Conservation (phyloP, 176 grass and related monocot genomes). For the Musa beccarii region DNA sequence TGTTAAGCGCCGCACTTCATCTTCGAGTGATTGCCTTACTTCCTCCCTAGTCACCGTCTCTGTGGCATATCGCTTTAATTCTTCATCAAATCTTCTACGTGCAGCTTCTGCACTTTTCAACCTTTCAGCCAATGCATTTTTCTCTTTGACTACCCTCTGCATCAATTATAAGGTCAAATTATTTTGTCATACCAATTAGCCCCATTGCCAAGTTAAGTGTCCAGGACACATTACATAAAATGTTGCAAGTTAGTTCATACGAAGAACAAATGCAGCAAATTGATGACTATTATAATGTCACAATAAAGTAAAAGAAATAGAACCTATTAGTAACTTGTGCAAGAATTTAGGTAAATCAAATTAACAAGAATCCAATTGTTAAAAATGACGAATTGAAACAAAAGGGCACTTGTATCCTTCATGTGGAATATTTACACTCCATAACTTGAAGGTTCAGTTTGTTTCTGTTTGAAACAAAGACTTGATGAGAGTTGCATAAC, state of each 20-base stretch:
- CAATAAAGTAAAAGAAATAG: not conserved
- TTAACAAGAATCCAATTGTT: too few relatives aligned
- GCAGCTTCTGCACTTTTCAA: constrained; percentile 74
- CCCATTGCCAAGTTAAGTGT: not conserved
- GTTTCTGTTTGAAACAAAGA: too few relatives aligned
- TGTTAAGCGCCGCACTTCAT: constrained; percentile 72
- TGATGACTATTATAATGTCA: not conserved
- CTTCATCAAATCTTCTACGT: constrained; percentile 70
- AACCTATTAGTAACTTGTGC: not conserved
- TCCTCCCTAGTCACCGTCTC: constrained; percentile 58
- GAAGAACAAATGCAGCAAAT: not conserved
- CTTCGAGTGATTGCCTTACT: constrained; percentile 54
- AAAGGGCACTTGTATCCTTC: too few relatives aligned
- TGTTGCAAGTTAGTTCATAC: not conserved
- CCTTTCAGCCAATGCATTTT: constrained; percentile 64
- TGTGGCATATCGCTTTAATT: constrained; percentile 68
- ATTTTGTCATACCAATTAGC: constrained; percentile 14
- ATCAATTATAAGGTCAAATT: constrained; percentile 22
- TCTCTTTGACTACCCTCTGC: constrained; percentile 84
- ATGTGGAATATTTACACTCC: too few relatives aligned
- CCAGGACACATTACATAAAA: not conserved
- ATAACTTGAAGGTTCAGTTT: too few relatives aligned
- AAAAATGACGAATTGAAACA: too few relatives aligned
- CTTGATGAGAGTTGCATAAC: too few relatives aligned
- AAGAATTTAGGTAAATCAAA: not conserved